Evolutionary conservation across 2,329 filamentous ascomycete genomes (phyloP).

Genomic region (Didymellaceae sp.): DNA sequence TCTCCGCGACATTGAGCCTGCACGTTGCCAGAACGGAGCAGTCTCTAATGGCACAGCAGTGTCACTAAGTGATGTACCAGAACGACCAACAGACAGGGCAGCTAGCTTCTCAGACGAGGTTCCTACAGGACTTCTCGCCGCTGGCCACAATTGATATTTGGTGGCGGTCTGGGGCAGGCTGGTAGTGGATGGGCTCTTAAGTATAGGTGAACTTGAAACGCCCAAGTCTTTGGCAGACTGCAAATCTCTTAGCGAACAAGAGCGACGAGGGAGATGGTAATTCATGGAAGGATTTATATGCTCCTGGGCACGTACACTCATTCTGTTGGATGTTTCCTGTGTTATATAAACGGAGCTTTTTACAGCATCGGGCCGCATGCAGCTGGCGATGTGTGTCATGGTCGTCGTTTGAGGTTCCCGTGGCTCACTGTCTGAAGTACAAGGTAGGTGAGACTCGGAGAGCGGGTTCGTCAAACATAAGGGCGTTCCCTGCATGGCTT

Average conservation of each 20-base stretch:
- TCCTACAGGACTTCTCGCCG: constrained; percentile 39
- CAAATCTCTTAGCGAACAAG: constrained; percentile 44
- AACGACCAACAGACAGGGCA: constrained; percentile 48
- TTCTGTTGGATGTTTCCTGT: constrained; percentile 43
- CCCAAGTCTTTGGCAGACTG: constrained; percentile 37
- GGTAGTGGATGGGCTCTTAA: constrained; percentile 40
- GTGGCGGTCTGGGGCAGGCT: constrained; percentile 34
- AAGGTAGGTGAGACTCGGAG: constrained; percentile 51
- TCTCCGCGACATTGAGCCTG: constrained; percentile 47
- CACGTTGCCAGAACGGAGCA: constrained; percentile 45
- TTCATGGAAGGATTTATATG: constrained; percentile 36
- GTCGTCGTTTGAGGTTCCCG: constrained; percentile 44
- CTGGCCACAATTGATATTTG: constrained; percentile 49
- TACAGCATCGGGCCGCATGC: constrained; percentile 46
- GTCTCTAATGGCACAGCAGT: constrained; percentile 44
- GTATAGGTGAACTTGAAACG: constrained; percentile 22
- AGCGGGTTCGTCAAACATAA: constrained; percentile 51
- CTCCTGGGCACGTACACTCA: constrained; percentile 38
- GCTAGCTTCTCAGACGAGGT: constrained; percentile 42
- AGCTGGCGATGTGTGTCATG: constrained; percentile 55
- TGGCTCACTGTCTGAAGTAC: constrained; percentile 45
- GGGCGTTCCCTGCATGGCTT: constrained; percentile 48
- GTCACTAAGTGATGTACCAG: constrained; percentile 50
- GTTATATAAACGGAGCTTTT: constrained; percentile 48
- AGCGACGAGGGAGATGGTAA: constrained; percentile 41